A percentile compares a stretch with the other conserved stretches of the same genome.
Conservation (phyloP, 2,329 filamentous ascomycete genomes). For the Aschersonia sp. region DNA sequence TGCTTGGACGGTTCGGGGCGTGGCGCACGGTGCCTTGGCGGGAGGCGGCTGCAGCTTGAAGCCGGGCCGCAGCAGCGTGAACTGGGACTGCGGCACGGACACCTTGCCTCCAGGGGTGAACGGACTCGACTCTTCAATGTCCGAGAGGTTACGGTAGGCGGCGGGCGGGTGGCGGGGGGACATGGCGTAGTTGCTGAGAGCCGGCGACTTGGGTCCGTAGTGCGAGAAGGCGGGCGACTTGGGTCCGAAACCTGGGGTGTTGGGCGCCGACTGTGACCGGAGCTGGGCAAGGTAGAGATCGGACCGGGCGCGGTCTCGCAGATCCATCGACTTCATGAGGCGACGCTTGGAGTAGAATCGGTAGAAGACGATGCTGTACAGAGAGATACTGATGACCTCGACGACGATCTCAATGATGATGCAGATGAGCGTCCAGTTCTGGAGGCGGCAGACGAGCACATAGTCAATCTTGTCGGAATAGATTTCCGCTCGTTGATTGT, state of each 20-base stretch:
- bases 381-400: conserved; percentile 76
- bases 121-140: conserved; percentile 27
- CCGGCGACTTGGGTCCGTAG: conserved; percentile 23
- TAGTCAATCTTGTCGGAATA: conserved; percentile 78
- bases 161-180: conserved; percentile 47
- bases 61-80: conserved; percentile 36
- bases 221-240: conserved; percentile 29
- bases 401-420: conserved; percentile 93
- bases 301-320: conserved; percentile 83
- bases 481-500: conserved; percentile 66
- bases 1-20: conserved; percentile 50
- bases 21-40: conserved; percentile 60
- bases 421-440: conserved; percentile 93
- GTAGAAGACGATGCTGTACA: conserved; percentile 94
- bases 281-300: conserved; percentile 88
- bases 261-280: conserved; percentile 76
- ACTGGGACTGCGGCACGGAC: conserved; percentile 49
- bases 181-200: conserved; percentile 32
- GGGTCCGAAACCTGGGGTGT: conserved; percentile 78
- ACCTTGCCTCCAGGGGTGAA: conserved; percentile 42
- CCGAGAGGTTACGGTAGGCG: conserved; percentile 34
- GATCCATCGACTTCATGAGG: conserved; percentile 92
- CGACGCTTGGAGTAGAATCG: conserved; percentile 93
- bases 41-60: conserved; percentile 85
- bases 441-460: conserved; percentile 74